Evolutionary conservation across 768 basidiomycete species (phyloP).

Genomic region (Solioccasus polychromus): DNA sequence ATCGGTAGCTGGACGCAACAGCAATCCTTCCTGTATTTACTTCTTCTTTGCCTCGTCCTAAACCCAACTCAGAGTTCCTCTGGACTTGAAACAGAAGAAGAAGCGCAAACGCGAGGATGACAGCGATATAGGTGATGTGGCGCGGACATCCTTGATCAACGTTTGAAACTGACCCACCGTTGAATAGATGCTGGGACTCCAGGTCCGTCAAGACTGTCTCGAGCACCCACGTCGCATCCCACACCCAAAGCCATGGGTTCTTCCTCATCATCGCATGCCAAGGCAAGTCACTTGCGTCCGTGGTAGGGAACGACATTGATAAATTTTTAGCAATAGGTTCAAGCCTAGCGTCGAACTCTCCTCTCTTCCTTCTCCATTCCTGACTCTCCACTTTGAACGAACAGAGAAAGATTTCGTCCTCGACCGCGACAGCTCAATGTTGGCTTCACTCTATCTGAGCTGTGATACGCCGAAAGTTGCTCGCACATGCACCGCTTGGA

Average conservation of each 20-base stretch:
- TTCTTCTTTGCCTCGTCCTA: constrained; percentile 19
- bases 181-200: constrained; percentile 46
- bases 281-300: constrained; percentile 39
- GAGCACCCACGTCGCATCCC: constrained; percentile 38
- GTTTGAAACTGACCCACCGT: constrained; percentile 7
- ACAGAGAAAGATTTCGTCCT: no score
- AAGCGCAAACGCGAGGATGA: constrained; percentile 80
- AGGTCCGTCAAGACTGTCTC: constrained; percentile 62
- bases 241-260: constrained; percentile 58
- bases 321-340: constrained; percentile 21
- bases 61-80: constrained; percentile 27
- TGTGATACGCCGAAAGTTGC: no score
- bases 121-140: constrained; percentile 68
- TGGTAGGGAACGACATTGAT: constrained; percentile 12
- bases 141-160: constrained; percentile 9
- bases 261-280: constrained; percentile 42
- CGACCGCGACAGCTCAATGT: no score
- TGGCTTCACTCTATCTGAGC: no score
- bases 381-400: no score
- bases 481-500: no score
- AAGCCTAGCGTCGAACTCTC: no score
- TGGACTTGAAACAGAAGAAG: constrained; percentile 74
- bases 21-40: no score
- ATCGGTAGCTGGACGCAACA: no score
- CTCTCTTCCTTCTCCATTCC: no score